Conservation (phyloP, 169 alveolate genomes). For the Cystoisospora suis region DNA sequence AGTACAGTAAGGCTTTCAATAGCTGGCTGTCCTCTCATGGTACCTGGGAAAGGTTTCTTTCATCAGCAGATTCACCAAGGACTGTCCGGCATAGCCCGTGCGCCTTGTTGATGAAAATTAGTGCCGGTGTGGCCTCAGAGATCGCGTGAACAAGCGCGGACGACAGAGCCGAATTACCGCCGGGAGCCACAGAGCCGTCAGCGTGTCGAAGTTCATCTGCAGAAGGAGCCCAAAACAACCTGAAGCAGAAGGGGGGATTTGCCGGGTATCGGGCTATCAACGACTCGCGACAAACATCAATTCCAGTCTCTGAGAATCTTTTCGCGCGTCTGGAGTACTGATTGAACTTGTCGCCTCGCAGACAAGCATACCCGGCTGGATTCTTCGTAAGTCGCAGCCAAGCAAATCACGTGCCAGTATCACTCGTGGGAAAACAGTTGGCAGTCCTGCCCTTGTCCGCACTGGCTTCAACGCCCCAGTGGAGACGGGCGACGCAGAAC, state of each 20-base stretch:
- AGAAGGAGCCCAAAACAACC: neutral
- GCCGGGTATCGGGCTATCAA: neutral
- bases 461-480: too few species aligned
- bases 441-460: too few species aligned
- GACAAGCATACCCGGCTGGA: too few species aligned
- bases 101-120: neutral
- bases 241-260: neutral
- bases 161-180: conserved; percentile 7
- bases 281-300: neutral
- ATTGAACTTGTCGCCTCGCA: too few species aligned
- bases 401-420: too few species aligned
- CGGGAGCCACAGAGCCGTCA: conserved; percentile 39
- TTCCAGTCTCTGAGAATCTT: neutral
- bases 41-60: neutral
- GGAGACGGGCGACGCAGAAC: too few species aligned
- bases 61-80: neutral
- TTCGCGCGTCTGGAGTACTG: neutral
- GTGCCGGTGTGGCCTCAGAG: conserved; percentile 3
- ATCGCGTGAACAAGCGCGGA: conserved; percentile 45
- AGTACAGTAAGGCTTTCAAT: too few species aligned
- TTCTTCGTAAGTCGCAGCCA: too few species aligned
- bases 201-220: neutral
- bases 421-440: too few species aligned
- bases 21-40: neutral
- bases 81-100: neutral